These are phyloP conservation scores for Sphaerosporella brunnea DNA, from an alignment of 495 filamentous ascomycete genomes.

Conservation along the genomic window DNA sequence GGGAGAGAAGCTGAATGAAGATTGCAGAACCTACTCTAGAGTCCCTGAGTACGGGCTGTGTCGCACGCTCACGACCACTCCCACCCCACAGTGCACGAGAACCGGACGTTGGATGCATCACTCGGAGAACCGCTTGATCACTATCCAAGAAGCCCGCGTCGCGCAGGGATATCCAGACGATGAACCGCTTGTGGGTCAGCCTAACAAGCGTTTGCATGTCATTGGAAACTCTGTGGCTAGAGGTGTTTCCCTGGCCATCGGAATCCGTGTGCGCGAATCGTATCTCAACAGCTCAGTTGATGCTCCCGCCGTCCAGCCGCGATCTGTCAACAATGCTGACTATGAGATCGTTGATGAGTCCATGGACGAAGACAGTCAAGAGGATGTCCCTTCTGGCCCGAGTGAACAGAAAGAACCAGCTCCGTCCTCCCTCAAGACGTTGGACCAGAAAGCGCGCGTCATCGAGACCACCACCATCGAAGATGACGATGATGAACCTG, in stretches of 20 bases:
- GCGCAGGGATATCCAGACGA: slow-evolving; percentile 50
- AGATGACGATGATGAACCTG: too few species aligned
- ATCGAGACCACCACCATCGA: too few species aligned
- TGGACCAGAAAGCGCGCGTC: too few species aligned
- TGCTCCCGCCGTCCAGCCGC: too few species aligned
- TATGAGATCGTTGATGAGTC: too few species aligned
- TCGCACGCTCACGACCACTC: slow-evolving; percentile 37
- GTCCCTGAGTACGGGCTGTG: slow-evolving; percentile 35
- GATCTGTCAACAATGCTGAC: too few species aligned
- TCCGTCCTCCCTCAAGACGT: too few species aligned
- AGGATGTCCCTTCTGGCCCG: too few species aligned
- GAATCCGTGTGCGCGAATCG: slow-evolving; percentile 42
- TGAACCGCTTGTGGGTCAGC: slow-evolving; percentile 44
- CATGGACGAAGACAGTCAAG: too few species aligned
- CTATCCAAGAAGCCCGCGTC: slow-evolving; percentile 43
- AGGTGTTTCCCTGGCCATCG: slow-evolving; percentile 42
- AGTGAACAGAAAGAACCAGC: too few species aligned
- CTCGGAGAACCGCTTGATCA: slow-evolving; percentile 37
- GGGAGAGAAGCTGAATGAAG: slow-evolving; percentile 7
- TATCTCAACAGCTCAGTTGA: slow-evolving; percentile 19
- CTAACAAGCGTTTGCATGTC: slow-evolving; percentile 38
- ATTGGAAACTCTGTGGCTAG: slow-evolving; percentile 59
- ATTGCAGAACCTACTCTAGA: slow-evolving; percentile 33
- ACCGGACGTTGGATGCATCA: slow-evolving; percentile 40
- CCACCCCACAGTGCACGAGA: slow-evolving; percentile 32